Base-by-base conservation (phyloP, 2,329 filamentous ascomycete genomes). In the Macroventuria anomochaeta region DNA sequence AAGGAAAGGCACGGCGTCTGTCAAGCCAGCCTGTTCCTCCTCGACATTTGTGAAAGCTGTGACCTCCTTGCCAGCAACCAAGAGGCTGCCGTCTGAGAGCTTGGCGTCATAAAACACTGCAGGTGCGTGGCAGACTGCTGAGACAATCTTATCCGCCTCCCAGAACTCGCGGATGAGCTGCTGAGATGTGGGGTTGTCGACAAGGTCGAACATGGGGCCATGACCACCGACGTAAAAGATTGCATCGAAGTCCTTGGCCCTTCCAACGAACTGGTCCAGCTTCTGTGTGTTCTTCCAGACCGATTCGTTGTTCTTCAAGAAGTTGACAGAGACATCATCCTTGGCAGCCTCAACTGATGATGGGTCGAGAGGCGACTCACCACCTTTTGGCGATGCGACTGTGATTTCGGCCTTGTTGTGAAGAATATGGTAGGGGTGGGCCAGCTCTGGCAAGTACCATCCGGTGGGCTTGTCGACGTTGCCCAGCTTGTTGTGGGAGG, bases 101-200 rank as follows among this genome's bases (percentile, higher is more conserved):
- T 80, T 83, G 29, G 83, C 86, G 61, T 86, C 81, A 41, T 81
- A 78, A 13, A 90, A 77, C 11, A 82, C 88, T 3, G 83, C 83
- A 2, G 87, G 85, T 5, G 86, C 88, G 74, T 90, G 88, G 77
- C 88, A 90, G 38, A 90, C 86, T 3, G 87, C 85, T 0, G 84
- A 77, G 12, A 90, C 81, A 48, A 85, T 78, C 78, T 89, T 89
- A 58, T 81, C 83, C 3, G 80, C 79, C 32, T 77, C 75, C 64
- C 80, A 82, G 70, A 90, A 89, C 70, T 88, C 85, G 55, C 78
- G 75, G 64, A 87, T 84, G 29, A 90, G 75, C 57, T 80, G 75
- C 60, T 85, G 82, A 21, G 83, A 86, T n/a, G 78, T 76, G 17
- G 75, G 58, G 67, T 88, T 82, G 51, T 76, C 76, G 48, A 81